These are phyloP conservation scores for Helenozyma rhizophorensis DNA, from an alignment of 805 yeast genomes.

Conservation along the genomic window DNA sequence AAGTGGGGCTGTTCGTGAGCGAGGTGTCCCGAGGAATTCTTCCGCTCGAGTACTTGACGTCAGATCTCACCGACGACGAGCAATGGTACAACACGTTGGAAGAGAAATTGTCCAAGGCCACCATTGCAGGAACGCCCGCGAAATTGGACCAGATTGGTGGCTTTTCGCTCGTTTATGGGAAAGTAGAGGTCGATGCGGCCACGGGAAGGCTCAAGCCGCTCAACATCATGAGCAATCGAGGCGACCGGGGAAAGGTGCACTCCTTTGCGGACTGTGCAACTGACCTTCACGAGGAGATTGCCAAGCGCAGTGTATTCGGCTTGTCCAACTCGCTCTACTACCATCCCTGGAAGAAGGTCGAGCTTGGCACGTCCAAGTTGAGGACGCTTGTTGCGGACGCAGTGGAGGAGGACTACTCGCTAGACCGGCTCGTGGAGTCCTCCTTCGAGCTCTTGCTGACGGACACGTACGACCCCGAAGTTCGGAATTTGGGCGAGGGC, in stretches of 20 bases:
- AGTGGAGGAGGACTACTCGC: conserved; percentile 12
- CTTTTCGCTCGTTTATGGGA: conserved; percentile 57
- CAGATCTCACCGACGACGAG: conserved; percentile 26
- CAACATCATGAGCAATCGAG: conserved; percentile 48
- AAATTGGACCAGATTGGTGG: conserved; percentile 48
- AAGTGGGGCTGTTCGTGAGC: conserved; percentile 27
- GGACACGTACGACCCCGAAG: conserved; percentile 32
- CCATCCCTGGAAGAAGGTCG: conserved; percentile 74
- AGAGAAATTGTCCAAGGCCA: conserved; percentile 20
- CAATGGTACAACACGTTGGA: conserved; percentile 42
- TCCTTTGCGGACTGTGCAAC: background rate
- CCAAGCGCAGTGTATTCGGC: conserved; percentile 42
- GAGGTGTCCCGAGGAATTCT: conserved; percentile 51
- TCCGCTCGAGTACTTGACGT: conserved; percentile 42
- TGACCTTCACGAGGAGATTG: conserved; percentile 16
- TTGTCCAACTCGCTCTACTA: conserved; percentile 64
- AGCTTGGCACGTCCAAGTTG: conserved; percentile 39
- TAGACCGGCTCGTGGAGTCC: conserved; percentile 42
- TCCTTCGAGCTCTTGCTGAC: conserved; percentile 53
- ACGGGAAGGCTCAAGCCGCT: conserved; percentile 30
- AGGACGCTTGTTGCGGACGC: conserved; percentile 18
- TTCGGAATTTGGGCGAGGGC: conserved; percentile 15
- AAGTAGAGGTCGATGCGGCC: conserved; percentile 22
- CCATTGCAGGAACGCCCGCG: conserved; percentile 8
- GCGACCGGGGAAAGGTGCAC: conserved; percentile 35